phyloP scores from a whole-genome alignment of 495 filamentous ascomycete species.

The Bombardia bombarda region DNA sequence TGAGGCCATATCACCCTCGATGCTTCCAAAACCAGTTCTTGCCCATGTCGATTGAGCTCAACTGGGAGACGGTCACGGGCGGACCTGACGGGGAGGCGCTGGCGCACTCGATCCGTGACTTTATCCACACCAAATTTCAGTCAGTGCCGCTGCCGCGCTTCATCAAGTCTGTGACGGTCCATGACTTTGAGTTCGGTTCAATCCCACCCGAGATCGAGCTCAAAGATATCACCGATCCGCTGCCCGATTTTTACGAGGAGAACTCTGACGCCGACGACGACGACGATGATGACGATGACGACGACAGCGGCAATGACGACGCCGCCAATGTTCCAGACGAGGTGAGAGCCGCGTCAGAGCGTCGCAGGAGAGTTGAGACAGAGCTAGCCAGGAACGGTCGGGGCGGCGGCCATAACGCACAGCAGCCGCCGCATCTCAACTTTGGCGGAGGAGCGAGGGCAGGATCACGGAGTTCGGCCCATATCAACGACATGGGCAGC shows the following conservation, averaged over 20 bases:
- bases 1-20: too few species aligned
- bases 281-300: conserved; percentile 27
- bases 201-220: conserved; percentile 80
- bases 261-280: conserved; percentile 43
- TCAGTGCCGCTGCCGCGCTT: conserved; percentile 83
- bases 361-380: conserved; percentile 26
- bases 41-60: conserved; percentile 90
- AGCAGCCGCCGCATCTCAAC: conserved; percentile 28
- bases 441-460: conserved; percentile 14
- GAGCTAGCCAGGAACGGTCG: background rate
- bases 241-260: conserved; percentile 94
- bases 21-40: background rate
- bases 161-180: conserved; percentile 91
- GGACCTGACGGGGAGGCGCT: conserved; percentile 78
- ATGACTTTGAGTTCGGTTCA: conserved; percentile 85
- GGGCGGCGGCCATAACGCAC: conserved; percentile 7
- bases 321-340: conserved; percentile 27
- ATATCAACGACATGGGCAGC: conserved; percentile 46
- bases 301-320: conserved; percentile 22
- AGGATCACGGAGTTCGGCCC: conserved; percentile 16
- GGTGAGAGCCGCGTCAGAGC: conserved; percentile 33
- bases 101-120: conserved; percentile 78
- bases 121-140: conserved; percentile 94
- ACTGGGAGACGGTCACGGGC: conserved; percentile 88
- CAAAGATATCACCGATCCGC: conserved; percentile 92